A percentile compares a stretch with the other conserved stretches of the same genome.
Evolutionary conservation across 2,329 filamentous ascomycete genomes (phyloP).

Genomic region (Alternaria dauci): DNA sequence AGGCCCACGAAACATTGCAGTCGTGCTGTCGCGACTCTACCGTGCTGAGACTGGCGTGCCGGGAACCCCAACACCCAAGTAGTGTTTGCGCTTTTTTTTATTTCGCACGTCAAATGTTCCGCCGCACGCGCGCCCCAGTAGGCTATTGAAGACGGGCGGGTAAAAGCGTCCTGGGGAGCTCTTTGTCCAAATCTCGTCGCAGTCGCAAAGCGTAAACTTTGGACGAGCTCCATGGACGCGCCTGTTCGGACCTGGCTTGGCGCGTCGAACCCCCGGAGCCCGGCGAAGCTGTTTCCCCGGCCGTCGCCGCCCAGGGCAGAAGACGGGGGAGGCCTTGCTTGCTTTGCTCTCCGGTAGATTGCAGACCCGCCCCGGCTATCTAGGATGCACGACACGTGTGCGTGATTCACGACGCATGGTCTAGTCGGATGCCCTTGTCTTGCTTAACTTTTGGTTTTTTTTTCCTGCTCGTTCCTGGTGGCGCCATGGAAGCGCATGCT

Average conservation of each 20-base stretch:
- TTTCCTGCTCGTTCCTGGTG: slow-evolving; percentile 20
- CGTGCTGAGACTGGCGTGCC: slow-evolving; percentile 6
- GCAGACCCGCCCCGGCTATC: slow-evolving; percentile 9
- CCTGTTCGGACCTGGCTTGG: slow-evolving; percentile 20
- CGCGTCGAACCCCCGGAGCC: slow-evolving; percentile 5
- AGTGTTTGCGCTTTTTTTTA: background rate
- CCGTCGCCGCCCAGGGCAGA: background rate
- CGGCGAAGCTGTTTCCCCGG: slow-evolving; percentile 13
- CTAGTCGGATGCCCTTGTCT: slow-evolving; percentile 2
- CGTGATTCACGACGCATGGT: slow-evolving; percentile 11
- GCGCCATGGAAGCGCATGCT: slow-evolving; percentile 1
- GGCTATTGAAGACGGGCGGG: background rate
- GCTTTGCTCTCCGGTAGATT: background rate
- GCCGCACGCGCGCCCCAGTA: slow-evolving; percentile 7
- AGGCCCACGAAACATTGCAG: slow-evolving; percentile 48
- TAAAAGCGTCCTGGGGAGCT: background rate
- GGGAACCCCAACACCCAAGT: slow-evolving; percentile 15
- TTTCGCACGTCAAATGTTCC: background rate
- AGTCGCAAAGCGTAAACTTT: slow-evolving; percentile 28
- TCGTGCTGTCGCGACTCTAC: slow-evolving; percentile 9
- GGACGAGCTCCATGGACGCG: slow-evolving; percentile 28
- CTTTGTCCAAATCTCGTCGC: slow-evolving; percentile 15
- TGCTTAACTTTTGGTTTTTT: slow-evolving; percentile 10
- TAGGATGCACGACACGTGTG: slow-evolving; percentile 8
- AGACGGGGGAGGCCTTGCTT: background rate